phyloP scores from a whole-genome alignment of 2,329 filamentous ascomycete genomes.

The Coleophoma cylindrospora region DNA sequence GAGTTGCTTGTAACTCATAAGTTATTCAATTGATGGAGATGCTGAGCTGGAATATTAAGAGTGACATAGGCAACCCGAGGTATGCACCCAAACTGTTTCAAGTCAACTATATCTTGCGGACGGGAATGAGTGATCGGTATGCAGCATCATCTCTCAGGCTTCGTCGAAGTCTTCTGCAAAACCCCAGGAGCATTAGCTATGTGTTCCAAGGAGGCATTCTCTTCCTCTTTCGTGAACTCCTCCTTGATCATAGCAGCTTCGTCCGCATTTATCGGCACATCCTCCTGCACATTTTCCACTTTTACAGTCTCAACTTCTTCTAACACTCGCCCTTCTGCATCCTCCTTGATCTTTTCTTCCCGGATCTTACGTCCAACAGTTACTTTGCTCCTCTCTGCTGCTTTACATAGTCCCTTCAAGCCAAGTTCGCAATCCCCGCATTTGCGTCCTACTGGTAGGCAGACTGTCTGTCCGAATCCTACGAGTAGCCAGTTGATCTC shows the following conservation, averaged over 20 bases:
- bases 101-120: no score
- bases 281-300: constrained; percentile 28
- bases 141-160: not conserved
- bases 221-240: constrained; percentile 8
- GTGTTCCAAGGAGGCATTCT: constrained; percentile 4
- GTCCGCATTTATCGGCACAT: constrained; percentile 16
- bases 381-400: constrained; percentile 62
- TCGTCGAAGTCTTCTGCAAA: constrained; percentile 4
- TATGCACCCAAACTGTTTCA: no score
- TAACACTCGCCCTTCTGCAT: constrained; percentile 24
- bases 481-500: constrained; percentile 71
- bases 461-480: constrained; percentile 68
- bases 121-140: not conserved
- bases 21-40: no score
- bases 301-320: constrained; percentile 28
- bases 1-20: no score
- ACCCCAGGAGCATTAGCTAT: constrained; percentile 12
- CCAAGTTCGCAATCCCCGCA: constrained; percentile 87
- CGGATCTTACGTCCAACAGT: constrained; percentile 48
- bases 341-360: constrained; percentile 29
- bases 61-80: no score
- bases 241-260: constrained; percentile 5
- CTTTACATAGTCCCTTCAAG: constrained; percentile 68
- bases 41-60: no score
- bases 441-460: constrained; percentile 57